A percentile compares a stretch with the other conserved stretches of the same genome.
Evolutionary conservation across 2,329 filamentous ascomycete genomes (phyloP).

Genomic region (Trichophyton simii): DNA sequence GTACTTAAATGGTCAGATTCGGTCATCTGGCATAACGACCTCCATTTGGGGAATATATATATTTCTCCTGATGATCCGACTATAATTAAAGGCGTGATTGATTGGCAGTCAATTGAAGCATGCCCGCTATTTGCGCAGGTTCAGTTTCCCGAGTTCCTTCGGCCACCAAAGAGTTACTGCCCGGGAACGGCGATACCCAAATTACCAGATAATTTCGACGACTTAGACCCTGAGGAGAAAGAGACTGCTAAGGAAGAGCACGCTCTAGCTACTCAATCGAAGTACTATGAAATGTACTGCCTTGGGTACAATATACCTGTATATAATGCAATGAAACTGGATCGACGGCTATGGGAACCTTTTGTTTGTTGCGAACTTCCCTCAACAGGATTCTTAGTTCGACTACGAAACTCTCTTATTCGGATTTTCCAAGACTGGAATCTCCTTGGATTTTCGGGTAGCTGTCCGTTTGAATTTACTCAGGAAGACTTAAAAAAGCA

Average conservation of each 20-base stretch:
- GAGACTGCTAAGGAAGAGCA: background rate
- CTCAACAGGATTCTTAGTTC: background rate
- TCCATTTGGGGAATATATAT: background rate
- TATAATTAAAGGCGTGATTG: constrained; percentile 24
- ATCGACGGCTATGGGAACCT: constrained; percentile 10
- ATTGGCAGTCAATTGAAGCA: constrained; percentile 31
- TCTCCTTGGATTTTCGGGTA: background rate
- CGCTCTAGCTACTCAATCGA: constrained; percentile 11
- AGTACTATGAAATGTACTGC: constrained; percentile 18
- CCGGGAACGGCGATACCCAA: constrained; percentile 13
- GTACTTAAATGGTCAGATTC: constrained; percentile 10
- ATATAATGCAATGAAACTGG: constrained; percentile 16
- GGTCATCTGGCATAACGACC: no score
- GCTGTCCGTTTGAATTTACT: constrained; percentile 8
- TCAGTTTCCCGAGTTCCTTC: constrained; percentile 15
- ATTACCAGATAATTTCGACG: constrained; percentile 14
- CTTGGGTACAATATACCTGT: constrained; percentile 14
- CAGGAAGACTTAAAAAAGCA: constrained; percentile 19
- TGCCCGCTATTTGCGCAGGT: constrained; percentile 19
- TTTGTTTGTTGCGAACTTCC: constrained; percentile 12
- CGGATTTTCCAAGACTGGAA: background rate
- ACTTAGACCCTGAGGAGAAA: constrained; percentile 9
- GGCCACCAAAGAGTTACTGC: constrained; percentile 20
- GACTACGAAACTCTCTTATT: background rate
- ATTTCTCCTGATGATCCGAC: background rate